Conservation (phyloP, 2,329 filamentous ascomycete species). For the Phialophora verrucosa region DNA sequence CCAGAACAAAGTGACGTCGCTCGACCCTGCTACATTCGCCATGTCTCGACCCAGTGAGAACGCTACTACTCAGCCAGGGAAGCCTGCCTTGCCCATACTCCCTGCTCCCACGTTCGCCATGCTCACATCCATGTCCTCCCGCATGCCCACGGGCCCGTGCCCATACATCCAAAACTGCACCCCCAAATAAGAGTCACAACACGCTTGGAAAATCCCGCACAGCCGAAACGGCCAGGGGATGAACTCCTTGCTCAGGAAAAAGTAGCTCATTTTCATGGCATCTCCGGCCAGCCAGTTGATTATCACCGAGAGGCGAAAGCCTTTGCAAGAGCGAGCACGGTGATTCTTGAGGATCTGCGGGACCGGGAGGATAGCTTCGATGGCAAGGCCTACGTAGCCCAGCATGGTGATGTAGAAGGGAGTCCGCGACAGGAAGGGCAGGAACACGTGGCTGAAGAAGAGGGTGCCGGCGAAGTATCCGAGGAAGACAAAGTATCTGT, state of each 20-base stretch:
- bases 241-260: slow-evolving; percentile 51
- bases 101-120: slow-evolving; percentile 25
- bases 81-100: slow-evolving; percentile 26
- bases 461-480: slow-evolving; percentile 45
- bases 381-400: slow-evolving; percentile 53
- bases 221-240: slow-evolving; percentile 57
- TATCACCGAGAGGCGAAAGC: slow-evolving; percentile 56
- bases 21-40: background rate
- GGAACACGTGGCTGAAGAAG: slow-evolving; percentile 59
- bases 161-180: slow-evolving; percentile 56
- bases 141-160: slow-evolving; percentile 36
- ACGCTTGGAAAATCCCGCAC: slow-evolving; percentile 56
- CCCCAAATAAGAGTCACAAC: slow-evolving; percentile 55
- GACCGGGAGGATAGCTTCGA: slow-evolving; percentile 55
- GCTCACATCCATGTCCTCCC: slow-evolving; percentile 22
- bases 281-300: slow-evolving; percentile 57
- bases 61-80: slow-evolving; percentile 28
- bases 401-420: slow-evolving; percentile 52
- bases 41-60: background rate
- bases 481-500: slow-evolving; percentile 32
- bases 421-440: slow-evolving; percentile 55
- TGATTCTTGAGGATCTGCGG: slow-evolving; percentile 57
- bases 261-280: slow-evolving; percentile 58
- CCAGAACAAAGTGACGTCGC: background rate
- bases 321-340: slow-evolving; percentile 54